Base-by-base conservation (phyloP, 2,329 filamentous ascomycete species). In the Talaromyces sp. region DNA sequence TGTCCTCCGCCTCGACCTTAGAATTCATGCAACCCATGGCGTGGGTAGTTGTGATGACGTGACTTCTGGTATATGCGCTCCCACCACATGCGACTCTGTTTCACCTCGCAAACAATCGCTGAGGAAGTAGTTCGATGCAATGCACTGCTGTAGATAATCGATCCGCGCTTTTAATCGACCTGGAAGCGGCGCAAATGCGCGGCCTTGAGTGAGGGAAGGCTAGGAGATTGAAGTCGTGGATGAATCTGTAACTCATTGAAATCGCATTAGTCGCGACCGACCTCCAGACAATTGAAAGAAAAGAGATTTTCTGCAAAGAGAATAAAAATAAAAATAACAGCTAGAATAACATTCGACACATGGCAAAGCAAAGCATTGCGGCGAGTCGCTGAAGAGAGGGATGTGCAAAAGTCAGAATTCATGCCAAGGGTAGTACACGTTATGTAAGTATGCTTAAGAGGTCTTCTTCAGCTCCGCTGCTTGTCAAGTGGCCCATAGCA, bases 1-100 rank as follows among this genome's bases (percentile, higher is more conserved):
- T 80, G 62, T 81, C 80, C 64, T 70, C 72, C 65, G 71, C 67
- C 45, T 78, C 77, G 52, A 74, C 69, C 66, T 80, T 81, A 11
- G 80, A 82, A 63, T 72, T 75, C 66, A 77, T 75, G 67, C 80
- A 82, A 69, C 80, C 80, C 80, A 82, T 82, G 64, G 56, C 37
- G 22, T 27, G 67, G 77, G 56, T 27, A 57, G 22, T 31, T 47
- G 35, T 43, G n/a, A 19, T 25, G 37, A 31, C 19, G 9, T 4
- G 56, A 15, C 9, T 59, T 41, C n/a, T 22, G 54, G 7, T 59
- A 25, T 31, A 33, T 45, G n/a, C n/a, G 45, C 7, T n/a, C 35
- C 8, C 39, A 22, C 43, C 27, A 31, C 56, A 59, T 59, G 56
- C 25, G 39, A 25, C 3, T 22, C 31, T 37, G 17, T 13, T 31